phyloP scores from a whole-genome alignment of 345 rosid species.

The Gossypium turneri region DNA sequence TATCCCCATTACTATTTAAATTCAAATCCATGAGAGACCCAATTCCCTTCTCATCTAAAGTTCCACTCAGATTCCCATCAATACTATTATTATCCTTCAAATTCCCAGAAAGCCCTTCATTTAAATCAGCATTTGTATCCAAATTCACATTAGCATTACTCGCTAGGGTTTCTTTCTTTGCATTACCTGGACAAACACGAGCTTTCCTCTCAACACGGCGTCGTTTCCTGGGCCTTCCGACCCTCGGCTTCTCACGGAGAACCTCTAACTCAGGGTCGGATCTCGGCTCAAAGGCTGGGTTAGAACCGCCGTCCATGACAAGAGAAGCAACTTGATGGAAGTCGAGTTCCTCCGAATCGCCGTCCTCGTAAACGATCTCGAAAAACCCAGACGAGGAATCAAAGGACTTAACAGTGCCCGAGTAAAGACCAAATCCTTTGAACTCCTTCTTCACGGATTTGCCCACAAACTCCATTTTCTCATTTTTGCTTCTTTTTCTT shows the following conservation, averaged over 20 bases:
- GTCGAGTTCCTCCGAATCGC: slow-evolving; percentile 55
- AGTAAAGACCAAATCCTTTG: slow-evolving; percentile 35
- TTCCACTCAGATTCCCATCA: slow-evolving; percentile 34
- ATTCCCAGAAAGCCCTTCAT: slow-evolving; percentile 31
- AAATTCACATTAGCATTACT: slow-evolving; percentile 23
- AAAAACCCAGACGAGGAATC: slow-evolving; percentile 48
- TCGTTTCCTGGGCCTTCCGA: slow-evolving; percentile 48
- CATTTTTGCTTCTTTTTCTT: slow-evolving; percentile 2
- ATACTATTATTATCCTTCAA: slow-evolving; percentile 25
- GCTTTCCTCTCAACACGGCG: slow-evolving; percentile 37
- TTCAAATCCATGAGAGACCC: slow-evolving; percentile 32
- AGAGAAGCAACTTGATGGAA: slow-evolving; percentile 41
- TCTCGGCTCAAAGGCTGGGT: slow-evolving; percentile 14
- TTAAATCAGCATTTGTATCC: slow-evolving; percentile 39
- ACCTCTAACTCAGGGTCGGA: slow-evolving; percentile 15
- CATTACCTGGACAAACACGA: slow-evolving; percentile 22
- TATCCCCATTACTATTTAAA: slow-evolving; percentile 32
- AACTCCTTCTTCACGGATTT: slow-evolving; percentile 51
- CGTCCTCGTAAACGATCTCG: slow-evolving; percentile 61
- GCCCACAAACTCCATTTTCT: slow-evolving; percentile 58
- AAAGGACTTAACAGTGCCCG: slow-evolving; percentile 54
- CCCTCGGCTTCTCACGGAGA: slow-evolving; percentile 30
- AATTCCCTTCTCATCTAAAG: slow-evolving; percentile 25
- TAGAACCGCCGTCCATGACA: slow-evolving; percentile 17
- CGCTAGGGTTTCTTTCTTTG: slow-evolving; percentile 25